A percentile compares a stretch with the other conserved stretches of the same genome.
Conservation (phyloP, 805 yeast species). For the Dipodascus geniculatus region DNA sequence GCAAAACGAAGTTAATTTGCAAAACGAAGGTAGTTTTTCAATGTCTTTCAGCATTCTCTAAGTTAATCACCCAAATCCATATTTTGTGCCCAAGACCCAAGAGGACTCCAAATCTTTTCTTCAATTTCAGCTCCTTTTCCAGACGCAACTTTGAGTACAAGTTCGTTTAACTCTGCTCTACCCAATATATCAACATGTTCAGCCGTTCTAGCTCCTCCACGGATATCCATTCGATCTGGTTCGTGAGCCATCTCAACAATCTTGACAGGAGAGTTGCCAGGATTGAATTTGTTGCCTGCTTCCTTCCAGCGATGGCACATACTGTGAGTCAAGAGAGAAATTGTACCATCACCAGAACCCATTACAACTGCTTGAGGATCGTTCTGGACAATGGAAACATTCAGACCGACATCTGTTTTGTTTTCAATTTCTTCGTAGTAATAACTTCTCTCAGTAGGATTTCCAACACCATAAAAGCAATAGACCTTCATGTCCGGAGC, state of each 20-base stretch:
- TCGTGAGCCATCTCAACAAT: constrained; percentile 87
- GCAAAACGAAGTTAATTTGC: too few relatives aligned
- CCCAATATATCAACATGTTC: constrained; percentile 97
- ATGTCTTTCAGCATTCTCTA: too few relatives aligned
- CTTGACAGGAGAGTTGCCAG: constrained; percentile 60
- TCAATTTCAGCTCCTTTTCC: constrained; percentile 65
- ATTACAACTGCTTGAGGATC: constrained; percentile 56
- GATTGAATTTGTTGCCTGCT: constrained; percentile 53
- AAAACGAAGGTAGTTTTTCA: too few relatives aligned
- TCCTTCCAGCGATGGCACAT: constrained; percentile 89
- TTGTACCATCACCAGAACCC: constrained; percentile 95
- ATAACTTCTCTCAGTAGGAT: constrained; percentile 91
- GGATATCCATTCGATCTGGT: constrained; percentile 84
- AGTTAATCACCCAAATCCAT: constrained; percentile 42
- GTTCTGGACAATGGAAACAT: constrained; percentile 60
- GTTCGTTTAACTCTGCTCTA: constrained; percentile 81
- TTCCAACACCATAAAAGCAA: constrained; percentile 94
- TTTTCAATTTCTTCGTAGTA: constrained; percentile 62
- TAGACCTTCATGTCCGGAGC: constrained; percentile 87
- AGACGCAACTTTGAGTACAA: constrained; percentile 67
- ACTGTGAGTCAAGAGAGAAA: constrained; percentile 72
- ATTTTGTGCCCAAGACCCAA: constrained; percentile 48
- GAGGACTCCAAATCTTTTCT: constrained; percentile 44
- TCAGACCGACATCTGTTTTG: constrained; percentile 39
- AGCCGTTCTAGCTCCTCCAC: constrained; percentile 96